Conservation (phyloP, 495 filamentous ascomycete species). For the Cercophora scortea region DNA sequence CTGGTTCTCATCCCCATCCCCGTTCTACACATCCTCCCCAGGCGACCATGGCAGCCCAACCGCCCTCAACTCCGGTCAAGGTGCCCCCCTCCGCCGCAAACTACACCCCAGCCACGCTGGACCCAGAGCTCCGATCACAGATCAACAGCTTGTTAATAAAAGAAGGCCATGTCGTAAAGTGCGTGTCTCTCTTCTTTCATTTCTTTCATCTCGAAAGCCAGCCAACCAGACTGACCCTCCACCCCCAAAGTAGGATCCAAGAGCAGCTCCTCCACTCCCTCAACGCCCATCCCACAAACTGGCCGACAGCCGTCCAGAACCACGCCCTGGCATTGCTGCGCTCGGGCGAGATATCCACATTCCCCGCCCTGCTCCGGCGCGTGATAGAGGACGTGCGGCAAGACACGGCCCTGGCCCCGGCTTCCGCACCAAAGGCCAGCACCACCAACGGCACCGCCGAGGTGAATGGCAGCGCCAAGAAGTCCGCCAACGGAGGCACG, state of each 20-base stretch:
- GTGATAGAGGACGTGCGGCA: constrained; percentile 46
- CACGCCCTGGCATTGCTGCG: constrained; percentile 47
- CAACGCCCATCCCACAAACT: constrained; percentile 42
- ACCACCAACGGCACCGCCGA: constrained; percentile 11
- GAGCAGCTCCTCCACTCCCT: constrained; percentile 47
- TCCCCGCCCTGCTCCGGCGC: constrained; percentile 42
- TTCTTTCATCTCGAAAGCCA: neutral
- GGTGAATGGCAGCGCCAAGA: constrained; percentile 15
- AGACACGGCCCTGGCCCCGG: constrained; percentile 28
- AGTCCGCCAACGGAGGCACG: constrained; percentile 11
- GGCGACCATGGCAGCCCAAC: constrained; percentile 30
- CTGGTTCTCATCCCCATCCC: too few relatives aligned
- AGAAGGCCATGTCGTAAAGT: constrained; percentile 44
- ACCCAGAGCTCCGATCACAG: constrained; percentile 44
- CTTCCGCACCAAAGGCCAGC: neutral
- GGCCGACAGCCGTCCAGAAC: constrained; percentile 43
- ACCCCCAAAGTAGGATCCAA: constrained; percentile 40
- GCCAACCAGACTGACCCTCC: neutral
- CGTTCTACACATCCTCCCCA: neutral
- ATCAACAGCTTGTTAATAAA: constrained; percentile 42
- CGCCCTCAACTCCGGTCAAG: constrained; percentile 41
- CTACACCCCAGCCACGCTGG: constrained; percentile 43
- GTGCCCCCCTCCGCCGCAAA: constrained; percentile 41
- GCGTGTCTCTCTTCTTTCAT: constrained; percentile 4
- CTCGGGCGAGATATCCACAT: constrained; percentile 43